phyloP scores from a whole-genome alignment of 257 asterid species.

The Anisodus tanguticus region DNA sequence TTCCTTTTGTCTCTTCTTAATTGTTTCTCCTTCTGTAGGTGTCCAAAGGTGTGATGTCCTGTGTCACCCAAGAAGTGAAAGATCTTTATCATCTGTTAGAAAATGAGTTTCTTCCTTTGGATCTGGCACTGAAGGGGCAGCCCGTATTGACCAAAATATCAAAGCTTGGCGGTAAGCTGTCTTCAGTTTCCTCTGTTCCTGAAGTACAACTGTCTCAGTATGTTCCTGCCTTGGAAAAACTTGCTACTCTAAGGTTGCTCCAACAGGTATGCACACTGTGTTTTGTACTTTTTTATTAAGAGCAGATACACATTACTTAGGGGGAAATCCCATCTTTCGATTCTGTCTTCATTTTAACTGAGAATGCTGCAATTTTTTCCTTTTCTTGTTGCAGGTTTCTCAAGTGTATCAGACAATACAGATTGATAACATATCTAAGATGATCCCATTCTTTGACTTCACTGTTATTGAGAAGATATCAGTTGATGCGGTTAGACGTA shows the following conservation, averaged over 20 bases:
- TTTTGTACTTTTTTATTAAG: neutral
- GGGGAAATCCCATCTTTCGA: neutral
- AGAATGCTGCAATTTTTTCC: conserved; percentile 19
- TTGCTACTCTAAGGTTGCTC: conserved; percentile 82
- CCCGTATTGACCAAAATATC: conserved; percentile 67
- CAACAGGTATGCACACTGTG: conserved; percentile 63
- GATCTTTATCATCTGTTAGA: conserved; percentile 75
- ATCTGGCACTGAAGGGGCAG: conserved; percentile 74
- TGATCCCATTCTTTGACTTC: conserved; percentile 77
- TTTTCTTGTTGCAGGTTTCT: conserved; percentile 63
- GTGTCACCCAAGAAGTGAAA: conserved; percentile 88
- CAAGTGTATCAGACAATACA: conserved; percentile 82
- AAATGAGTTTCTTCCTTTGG: conserved; percentile 70
- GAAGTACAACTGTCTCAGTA: conserved; percentile 68
- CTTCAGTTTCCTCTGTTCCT: conserved; percentile 76
- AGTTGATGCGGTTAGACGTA: conserved; percentile 80
- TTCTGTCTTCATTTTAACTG: conserved; percentile 2
- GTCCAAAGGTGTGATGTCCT: conserved; percentile 86
- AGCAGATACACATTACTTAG: neutral
- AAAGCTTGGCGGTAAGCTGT: conserved; percentile 78
- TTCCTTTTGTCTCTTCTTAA: neutral
- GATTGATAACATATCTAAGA: conserved; percentile 65
- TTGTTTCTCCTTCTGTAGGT: conserved; percentile 49
- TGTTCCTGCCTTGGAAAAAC: conserved; percentile 78
- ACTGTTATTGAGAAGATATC: conserved; percentile 78